Evolutionary conservation across 202 grass and related monocot species (phyloP).

Genomic region (Carex sylvatica): DNA sequence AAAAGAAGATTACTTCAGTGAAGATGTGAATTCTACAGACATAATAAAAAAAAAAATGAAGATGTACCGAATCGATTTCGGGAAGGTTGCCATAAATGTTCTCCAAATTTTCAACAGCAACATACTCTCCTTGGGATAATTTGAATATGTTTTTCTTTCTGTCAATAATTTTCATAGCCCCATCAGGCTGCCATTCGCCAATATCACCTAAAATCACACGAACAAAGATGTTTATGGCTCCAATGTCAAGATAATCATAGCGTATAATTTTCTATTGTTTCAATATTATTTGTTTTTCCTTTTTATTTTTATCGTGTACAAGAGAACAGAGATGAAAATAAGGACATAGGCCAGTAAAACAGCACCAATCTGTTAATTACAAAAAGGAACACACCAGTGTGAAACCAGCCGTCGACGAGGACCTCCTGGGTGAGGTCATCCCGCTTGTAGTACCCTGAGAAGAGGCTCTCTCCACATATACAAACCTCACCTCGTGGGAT

Average conservation of each 20-base stretch:
- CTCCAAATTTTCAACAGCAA: conserved; percentile 92
- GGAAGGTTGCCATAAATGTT: conserved; percentile 83
- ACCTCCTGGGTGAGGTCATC: conserved; percentile 94
- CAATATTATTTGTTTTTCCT: not conserved
- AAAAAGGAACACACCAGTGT: conserved; percentile 55
- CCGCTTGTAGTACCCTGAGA: conserved; percentile 88
- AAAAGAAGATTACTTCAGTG: not conserved
- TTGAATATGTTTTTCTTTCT: conserved; percentile 99
- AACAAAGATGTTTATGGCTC: not conserved
- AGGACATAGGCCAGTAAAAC: conserved; percentile 11
- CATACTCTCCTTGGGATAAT: conserved; percentile 94
- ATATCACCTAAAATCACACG: conserved; percentile 57
- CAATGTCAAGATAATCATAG: not conserved
- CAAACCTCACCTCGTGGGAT: conserved; percentile 86
- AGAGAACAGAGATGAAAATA: not conserved
- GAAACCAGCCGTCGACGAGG: conserved; percentile 86
- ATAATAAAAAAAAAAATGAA: conserved; percentile 9
- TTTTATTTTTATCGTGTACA: not conserved
- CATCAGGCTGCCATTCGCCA: conserved; percentile 89
- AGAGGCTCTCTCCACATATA: conserved; percentile 73
- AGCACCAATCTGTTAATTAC: not conserved
- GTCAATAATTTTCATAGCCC: conserved; percentile 95
- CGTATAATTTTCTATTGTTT: not conserved
- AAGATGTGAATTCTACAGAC: not conserved
- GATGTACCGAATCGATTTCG: conserved; percentile 69